Base-by-base conservation (phyloP, 768 basidiomycete species). In the Suillus paluster region DNA sequence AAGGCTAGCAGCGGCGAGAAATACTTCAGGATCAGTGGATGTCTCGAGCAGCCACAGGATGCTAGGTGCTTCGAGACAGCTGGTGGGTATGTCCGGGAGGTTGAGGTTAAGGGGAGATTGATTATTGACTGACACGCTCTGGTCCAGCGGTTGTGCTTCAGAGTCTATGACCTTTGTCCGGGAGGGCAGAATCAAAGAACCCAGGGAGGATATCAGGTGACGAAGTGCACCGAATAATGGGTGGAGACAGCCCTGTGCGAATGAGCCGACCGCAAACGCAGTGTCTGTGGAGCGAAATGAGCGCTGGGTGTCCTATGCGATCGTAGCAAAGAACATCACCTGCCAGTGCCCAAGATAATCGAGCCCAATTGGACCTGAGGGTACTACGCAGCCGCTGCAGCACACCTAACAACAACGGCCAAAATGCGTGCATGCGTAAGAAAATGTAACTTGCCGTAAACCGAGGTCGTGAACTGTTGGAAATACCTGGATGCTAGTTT, bases 41-140 rank as follows among this genome's bases (percentile, higher is more conserved):
- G 59, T 70, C 46, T 65, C 63, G 11, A 70, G 57, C 8, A 70
- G 50, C 69, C 68, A 70, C 44, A 50, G 38, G 23, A 70, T 61
- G 3, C 62, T 49, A 19, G 25, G 48, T 49, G 48, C 48, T 49
- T 27, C 48, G 9, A 49, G 48, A 49, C 23, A 10, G 25, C 25
- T 19, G 9, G 48, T 27, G 17, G 48, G 17, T 19, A 49, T 49
- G 48, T 27, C 4, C 10, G 9, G 25, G 17, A 49, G 2, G 5
- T 9, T 5, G 9, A 49, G 9, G 25, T 4, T 1, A 14, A 46
- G 4, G 6, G 30, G 6, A 8, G 7, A 2, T 10, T 49, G 15
- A 11, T 27, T 27, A 4, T 9, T 25, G 8, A 17, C 9, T 9
- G 9, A 17, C 27, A 27, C 4, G 8, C 2, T 2, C 1, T 4